Conservation (phyloP, 176 grass and related monocot genomes). For the Juncus inflexus region DNA sequence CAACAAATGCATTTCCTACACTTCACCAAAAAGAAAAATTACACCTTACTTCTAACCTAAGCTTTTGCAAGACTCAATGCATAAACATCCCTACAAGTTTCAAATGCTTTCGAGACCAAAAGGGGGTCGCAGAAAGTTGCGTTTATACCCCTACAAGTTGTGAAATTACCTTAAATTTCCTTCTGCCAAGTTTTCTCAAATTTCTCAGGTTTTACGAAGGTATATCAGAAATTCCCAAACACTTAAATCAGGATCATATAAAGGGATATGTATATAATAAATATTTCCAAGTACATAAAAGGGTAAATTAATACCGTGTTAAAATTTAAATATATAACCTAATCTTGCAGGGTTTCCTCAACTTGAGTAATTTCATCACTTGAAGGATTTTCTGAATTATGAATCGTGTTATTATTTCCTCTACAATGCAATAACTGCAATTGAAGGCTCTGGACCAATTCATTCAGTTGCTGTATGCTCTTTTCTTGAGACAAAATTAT, state of each 20-base stretch:
- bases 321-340: conserved; percentile 17
- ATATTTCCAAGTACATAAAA: not conserved
- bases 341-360: conserved; percentile 40
- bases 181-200: no score
- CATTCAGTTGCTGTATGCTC: conserved; percentile 74
- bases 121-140: not conserved
- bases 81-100: conserved; percentile 6
- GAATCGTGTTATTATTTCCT: conserved; percentile 44
- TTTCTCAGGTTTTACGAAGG: no score
- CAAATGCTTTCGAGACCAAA: not conserved
- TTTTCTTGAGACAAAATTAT: conserved; percentile 77
- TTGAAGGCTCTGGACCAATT: conserved; percentile 73
- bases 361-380: conserved; percentile 40
- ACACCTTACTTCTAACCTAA: conserved; percentile 21
- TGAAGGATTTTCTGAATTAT: conserved; percentile 10
- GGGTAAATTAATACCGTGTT: not conserved
- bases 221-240: conserved; percentile 9
- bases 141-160: not conserved
- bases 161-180: not conserved
- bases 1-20: conserved; percentile 7
- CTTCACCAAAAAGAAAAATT: conserved; percentile 4
- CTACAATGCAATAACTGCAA: conserved; percentile 66
- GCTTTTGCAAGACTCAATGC: not conserved
- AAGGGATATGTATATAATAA: not conserved
- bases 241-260: conserved; percentile 1